Evolutionary conservation across 352 stramenopile genomes (phyloP).

Genomic region (Phytophthora tentaculata): DNA sequence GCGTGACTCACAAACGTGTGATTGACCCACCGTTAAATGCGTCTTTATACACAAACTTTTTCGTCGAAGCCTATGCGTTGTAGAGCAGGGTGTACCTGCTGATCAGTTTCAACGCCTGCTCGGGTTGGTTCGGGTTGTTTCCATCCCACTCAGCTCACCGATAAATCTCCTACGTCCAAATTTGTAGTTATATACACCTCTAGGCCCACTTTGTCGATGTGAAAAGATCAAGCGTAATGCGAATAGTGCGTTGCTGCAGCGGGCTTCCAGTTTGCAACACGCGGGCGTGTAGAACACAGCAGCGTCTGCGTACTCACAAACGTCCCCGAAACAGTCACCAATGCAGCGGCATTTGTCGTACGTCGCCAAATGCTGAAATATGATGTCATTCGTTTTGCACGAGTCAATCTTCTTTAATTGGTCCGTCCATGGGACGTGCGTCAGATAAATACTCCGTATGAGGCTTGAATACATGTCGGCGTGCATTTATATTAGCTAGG

Average conservation of each 20-base stretch:
- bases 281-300: background rate
- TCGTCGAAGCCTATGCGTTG: background rate
- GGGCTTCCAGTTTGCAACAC: no score
- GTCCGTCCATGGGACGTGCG: no score
- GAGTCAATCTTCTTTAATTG: background rate
- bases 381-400: background rate
- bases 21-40: background rate
- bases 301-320: background rate
- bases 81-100: conserved; percentile 10
- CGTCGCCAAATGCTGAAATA: background rate
- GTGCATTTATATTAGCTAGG: background rate
- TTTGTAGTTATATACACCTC: conserved; percentile 2
- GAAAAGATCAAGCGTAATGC: conserved; percentile 5
- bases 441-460: background rate
- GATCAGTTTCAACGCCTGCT: conserved; percentile 7
- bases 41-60: conserved; percentile 3
- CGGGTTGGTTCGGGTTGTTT: no score
- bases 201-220: background rate
- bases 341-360: background rate
- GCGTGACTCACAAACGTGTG: conserved; percentile 7
- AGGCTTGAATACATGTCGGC: background rate
- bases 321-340: background rate
- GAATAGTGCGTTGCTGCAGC: conserved; percentile 15
- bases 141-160: background rate
- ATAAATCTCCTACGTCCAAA: no score